phyloP scores from a whole-genome alignment of 2,329 filamentous ascomycete genomes.

The Cercospora sesami region DNA sequence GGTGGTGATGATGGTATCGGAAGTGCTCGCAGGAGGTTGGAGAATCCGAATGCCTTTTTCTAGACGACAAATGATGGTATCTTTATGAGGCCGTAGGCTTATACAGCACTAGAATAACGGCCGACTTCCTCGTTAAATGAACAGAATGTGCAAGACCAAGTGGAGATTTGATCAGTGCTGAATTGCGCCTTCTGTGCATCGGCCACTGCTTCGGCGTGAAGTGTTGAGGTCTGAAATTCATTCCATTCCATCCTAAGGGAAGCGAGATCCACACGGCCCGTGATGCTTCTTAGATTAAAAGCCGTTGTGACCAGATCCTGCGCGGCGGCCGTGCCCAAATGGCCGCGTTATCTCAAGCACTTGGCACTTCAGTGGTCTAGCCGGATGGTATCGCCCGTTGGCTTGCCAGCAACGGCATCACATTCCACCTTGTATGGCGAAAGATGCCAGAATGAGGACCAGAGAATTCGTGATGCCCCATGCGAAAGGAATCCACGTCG shows the following conservation, averaged over 20 bases:
- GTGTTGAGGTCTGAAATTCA: background rate
- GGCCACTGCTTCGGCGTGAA: background rate
- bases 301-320: background rate
- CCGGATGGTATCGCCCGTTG: background rate
- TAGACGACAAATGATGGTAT: conserved; percentile 22
- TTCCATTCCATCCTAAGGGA: background rate
- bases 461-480: conserved; percentile 85
- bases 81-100: background rate
- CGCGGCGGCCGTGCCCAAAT: background rate
- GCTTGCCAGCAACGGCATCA: conserved; percentile 45
- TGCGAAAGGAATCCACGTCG: conserved; percentile 87
- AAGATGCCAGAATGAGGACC: conserved; percentile 80
- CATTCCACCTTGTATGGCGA: conserved; percentile 87
- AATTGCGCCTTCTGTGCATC: background rate
- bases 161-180: background rate
- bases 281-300: background rate
- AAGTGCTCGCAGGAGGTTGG: conserved; percentile 70
- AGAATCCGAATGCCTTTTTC: conserved; percentile 43
- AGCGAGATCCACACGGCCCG: background rate
- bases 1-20: conserved; percentile 75
- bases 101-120: background rate
- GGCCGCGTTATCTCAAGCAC: background rate
- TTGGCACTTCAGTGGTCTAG: background rate
- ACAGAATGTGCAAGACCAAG: background rate
- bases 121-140: background rate